Conservation (phyloP, 768 basidiomycete species). For the Mycena latifolia region DNA sequence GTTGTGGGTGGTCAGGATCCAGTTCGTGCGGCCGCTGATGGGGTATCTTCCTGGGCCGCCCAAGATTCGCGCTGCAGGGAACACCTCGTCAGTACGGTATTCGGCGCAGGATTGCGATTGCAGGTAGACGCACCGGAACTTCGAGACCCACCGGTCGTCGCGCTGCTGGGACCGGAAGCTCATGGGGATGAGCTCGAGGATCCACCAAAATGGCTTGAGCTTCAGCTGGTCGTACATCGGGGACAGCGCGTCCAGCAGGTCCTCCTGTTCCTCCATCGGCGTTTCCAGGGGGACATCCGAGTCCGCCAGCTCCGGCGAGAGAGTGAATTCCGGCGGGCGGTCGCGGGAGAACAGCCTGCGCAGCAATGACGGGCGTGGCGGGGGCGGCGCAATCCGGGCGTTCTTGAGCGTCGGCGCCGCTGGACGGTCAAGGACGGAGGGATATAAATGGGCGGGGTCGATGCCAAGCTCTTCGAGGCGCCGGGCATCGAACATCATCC, state of each 20-base stretch:
- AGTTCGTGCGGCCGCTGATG: neutral
- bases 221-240: neutral
- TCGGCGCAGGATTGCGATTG: too few species aligned
- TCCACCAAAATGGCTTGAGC: neutral
- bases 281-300: neutral
- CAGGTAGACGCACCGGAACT: neutral
- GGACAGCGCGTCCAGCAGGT: neutral
- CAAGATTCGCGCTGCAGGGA: neutral
- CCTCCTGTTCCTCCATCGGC: neutral
- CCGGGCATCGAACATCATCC: constrained; percentile 54
- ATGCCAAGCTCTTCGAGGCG: neutral
- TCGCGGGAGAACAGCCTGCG: neutral
- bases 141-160: neutral
- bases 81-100: too few species aligned
- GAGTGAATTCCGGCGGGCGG: neutral
- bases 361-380: neutral
- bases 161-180: too few species aligned
- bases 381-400: neutral
- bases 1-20: neutral
- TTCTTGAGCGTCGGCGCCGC: neutral
- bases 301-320: neutral
- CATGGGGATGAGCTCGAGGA: neutral
- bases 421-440: neutral
- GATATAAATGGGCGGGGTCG: neutral
- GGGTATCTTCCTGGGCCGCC: neutral